These are phyloP conservation scores for Pythium scleroteichum DNA, from an alignment of 352 stramenopile species.

Conservation along the genomic window DNA sequence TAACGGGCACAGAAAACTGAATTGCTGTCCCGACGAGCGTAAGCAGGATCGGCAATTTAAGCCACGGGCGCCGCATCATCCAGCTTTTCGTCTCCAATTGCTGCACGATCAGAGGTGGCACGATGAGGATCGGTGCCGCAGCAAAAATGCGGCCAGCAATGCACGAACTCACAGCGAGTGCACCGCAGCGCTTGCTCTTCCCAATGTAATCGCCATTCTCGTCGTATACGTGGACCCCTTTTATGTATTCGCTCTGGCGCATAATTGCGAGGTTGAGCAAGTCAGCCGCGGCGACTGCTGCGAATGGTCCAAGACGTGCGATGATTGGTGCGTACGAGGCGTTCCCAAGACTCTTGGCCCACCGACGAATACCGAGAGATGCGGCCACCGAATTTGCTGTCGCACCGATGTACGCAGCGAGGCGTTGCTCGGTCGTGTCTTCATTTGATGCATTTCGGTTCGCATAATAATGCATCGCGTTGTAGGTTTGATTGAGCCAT, in stretches of 20 bases:
- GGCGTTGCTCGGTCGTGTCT: slow-evolving; percentile 69
- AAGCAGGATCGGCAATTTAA: slow-evolving; percentile 69
- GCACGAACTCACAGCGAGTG: slow-evolving; percentile 74
- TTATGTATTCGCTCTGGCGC: slow-evolving; percentile 82
- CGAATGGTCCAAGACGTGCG: slow-evolving; percentile 73
- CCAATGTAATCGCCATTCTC: slow-evolving; percentile 76
- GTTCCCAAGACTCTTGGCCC: slow-evolving; percentile 50
- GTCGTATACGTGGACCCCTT: slow-evolving; percentile 82
- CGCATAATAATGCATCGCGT: slow-evolving; percentile 89
- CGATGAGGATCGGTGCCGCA: slow-evolving; percentile 75
- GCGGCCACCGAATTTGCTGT: slow-evolving; percentile 75
- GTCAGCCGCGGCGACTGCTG: slow-evolving; percentile 79
- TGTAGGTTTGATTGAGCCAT: slow-evolving; percentile 90
- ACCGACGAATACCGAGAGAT: slow-evolving; percentile 66
- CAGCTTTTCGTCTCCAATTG: slow-evolving; percentile 47
- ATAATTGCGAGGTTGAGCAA: slow-evolving; percentile 86
- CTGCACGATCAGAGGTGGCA: slow-evolving; percentile 67
- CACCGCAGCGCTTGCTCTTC: slow-evolving; percentile 72
- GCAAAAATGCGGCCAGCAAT: slow-evolving; percentile 77
- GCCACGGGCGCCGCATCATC: slow-evolving; percentile 46
- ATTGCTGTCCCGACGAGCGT: slow-evolving; percentile 74
- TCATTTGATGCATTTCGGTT: slow-evolving; percentile 88
- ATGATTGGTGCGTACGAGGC: slow-evolving; percentile 50
- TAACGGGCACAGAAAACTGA: slow-evolving; percentile 83
- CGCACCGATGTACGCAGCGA: slow-evolving; percentile 68